phyloP scores from a whole-genome alignment of 164 flowering plant species.

The Nymphaea thermarum region DNA sequence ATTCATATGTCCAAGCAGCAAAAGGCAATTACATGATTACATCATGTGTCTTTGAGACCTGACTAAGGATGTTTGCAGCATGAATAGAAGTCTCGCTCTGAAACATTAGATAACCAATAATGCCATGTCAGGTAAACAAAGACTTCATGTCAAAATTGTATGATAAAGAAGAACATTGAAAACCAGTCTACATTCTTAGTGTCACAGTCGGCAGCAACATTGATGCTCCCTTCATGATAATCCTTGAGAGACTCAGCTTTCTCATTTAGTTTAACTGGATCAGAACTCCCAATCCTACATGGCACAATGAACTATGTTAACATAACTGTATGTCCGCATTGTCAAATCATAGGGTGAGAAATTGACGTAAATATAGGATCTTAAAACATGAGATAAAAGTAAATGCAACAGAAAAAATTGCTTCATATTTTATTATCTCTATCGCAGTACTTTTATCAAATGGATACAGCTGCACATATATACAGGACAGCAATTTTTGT shows the following conservation, averaged over 20 bases:
- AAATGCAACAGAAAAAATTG: too few species aligned
- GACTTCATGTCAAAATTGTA: neutral
- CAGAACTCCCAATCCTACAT: conserved; percentile 51
- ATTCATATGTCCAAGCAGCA: neutral
- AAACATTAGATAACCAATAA: conserved; percentile 3
- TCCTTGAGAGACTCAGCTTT: conserved; percentile 17
- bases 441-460: too few species aligned
- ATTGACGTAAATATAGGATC: neutral
- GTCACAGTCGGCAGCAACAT: conserved; percentile 38
- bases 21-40: conserved; percentile 43
- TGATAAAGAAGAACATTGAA: neutral
- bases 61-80: conserved; percentile 45
- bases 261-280: conserved; percentile 22
- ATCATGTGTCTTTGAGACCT: conserved; percentile 64
- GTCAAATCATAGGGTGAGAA: neutral
- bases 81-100: conserved; percentile 36
- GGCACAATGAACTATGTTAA: neutral
- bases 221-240: conserved; percentile 18
- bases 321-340: neutral
- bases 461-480: too few species aligned
- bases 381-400: too few species aligned
- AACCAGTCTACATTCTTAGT: conserved; percentile 39
- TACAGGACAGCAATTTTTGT: too few species aligned
- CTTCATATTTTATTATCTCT: too few species aligned
- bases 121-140: neutral